These are phyloP conservation scores for Brettanomyces custersianus DNA, from an alignment of 805 yeast species.

Conservation along the genomic window DNA sequence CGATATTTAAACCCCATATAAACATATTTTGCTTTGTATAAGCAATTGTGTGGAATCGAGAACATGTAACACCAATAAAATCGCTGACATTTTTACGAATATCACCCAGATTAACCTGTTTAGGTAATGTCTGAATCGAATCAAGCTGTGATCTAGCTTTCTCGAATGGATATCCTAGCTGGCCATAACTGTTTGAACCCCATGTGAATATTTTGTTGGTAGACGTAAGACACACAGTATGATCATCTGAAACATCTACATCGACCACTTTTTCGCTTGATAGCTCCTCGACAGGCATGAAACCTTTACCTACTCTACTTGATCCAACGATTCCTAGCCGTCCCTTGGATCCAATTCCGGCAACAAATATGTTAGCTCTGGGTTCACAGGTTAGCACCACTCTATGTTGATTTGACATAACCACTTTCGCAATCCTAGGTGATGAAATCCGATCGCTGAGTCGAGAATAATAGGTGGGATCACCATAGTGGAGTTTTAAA, in stretches of 20 bases:
- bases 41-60: slow-evolving; percentile 60
- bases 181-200: slow-evolving; percentile 54
- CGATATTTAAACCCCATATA: slow-evolving; percentile 73
- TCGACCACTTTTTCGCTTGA: slow-evolving; percentile 21
- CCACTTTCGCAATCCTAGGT: slow-evolving; percentile 39
- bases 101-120: slow-evolving; percentile 1
- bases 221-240: slow-evolving; percentile 48
- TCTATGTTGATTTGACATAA: slow-evolving; percentile 59
- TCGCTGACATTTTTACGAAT: neutral
- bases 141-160: neutral
- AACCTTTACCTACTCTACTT: slow-evolving; percentile 25
- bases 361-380: slow-evolving; percentile 39
- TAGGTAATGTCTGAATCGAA: neutral
- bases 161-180: slow-evolving; percentile 4
- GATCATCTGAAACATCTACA: slow-evolving; percentile 55
- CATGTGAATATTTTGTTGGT: slow-evolving; percentile 57
- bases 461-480: slow-evolving; percentile 8
- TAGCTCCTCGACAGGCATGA: slow-evolving; percentile 26
- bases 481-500: slow-evolving; percentile 19
- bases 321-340: slow-evolving; percentile 52
- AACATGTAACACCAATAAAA: slow-evolving; percentile 46
- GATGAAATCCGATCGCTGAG: slow-evolving; percentile 22
- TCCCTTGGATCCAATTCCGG: slow-evolving; percentile 67
- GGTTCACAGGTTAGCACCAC: slow-evolving; percentile 44
- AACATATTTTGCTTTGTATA: slow-evolving; percentile 38